These are phyloP conservation scores for Gymnopilus junonius DNA, from an alignment of 768 basidiomycete species.

Conservation along the genomic window DNA sequence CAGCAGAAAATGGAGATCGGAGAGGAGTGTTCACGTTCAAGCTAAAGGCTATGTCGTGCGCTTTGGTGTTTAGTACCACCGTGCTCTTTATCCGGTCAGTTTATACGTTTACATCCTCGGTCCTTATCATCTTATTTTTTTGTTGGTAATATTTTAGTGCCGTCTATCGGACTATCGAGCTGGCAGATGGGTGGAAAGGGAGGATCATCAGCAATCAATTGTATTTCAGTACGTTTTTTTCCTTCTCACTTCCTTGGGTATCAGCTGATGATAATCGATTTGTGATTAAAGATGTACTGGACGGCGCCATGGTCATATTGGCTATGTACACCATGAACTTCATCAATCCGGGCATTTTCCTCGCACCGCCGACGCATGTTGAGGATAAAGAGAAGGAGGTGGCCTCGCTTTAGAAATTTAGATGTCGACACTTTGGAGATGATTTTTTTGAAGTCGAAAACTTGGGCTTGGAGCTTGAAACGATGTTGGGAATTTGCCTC, in stretches of 20 bases:
- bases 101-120: neutral
- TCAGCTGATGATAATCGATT: too few species aligned
- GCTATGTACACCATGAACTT: too few species aligned
- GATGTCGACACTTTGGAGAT: too few species aligned
- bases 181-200: constrained; percentile 55
- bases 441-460: too few species aligned
- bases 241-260: neutral
- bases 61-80: constrained; percentile 41
- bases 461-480: too few species aligned
- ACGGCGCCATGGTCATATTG: too few species aligned
- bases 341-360: too few species aligned
- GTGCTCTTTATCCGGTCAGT: constrained; percentile 51
- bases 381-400: too few species aligned
- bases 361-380: too few species aligned
- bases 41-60: constrained; percentile 37
- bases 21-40: constrained; percentile 18
- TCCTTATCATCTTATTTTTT: neutral
- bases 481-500: too few species aligned
- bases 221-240: constrained; percentile 33
- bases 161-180: constrained; percentile 57
- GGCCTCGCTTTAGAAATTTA: too few species aligned
- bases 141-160: constrained; percentile 34
- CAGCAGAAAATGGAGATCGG: neutral
- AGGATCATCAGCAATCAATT: constrained; percentile 51
- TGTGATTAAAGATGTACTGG: too few species aligned